Evolutionary conservation across 2,329 filamentous ascomycete genomes (phyloP), one percentile per base, ranked within the genome.

Genomic region (Beauveria sp.): DNA sequence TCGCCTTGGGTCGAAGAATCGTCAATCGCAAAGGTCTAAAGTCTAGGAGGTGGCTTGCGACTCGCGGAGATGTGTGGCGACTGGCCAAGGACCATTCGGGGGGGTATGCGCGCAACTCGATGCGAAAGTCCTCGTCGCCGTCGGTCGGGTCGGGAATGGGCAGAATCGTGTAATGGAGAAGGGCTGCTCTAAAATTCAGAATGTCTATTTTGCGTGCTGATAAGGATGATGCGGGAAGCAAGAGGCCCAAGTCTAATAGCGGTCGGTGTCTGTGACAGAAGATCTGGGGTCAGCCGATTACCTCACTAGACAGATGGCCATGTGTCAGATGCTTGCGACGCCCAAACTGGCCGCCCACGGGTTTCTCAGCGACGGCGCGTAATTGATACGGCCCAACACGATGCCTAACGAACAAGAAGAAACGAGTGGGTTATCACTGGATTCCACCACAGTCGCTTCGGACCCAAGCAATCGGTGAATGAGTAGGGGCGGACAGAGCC

Each of bases 211-310:
- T 31, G 43, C 43, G 55, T 20, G 42, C n/a, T 16, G 43, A 18
- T 2, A 31, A 14, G 14, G 12, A 34, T 40, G 54, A 24, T 57
- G 26, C 28, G n/a, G 18, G 24, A 24, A 38, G n/a, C 16, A 34
- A 22, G 31, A 18, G 3, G 28, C 2, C 18, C 24, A 38, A n/a
- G 42, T 24, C 50, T 12, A 34, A 34, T n/a, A 18, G 48, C 48
- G 26, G 20, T 38, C 18, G n/a, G 34, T 54, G 42, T 46, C 53
- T 58, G 45, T 58, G 31, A 46, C 45, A 58, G 28, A 40, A 28
- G 46, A 58, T 34, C 50, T 18, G 18, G n/a, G 55, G 55, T 58
- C 55, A 58, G 55, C 55, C 45, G 55, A 42, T 58, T 58, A 58
- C 22, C 45, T 58, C 45, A 49, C 20, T 49, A 42, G 53, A 14